These are phyloP conservation scores for Allantophomopsis cytisporea DNA, from an alignment of 2,329 filamentous ascomycete genomes.

Conservation along the genomic window DNA sequence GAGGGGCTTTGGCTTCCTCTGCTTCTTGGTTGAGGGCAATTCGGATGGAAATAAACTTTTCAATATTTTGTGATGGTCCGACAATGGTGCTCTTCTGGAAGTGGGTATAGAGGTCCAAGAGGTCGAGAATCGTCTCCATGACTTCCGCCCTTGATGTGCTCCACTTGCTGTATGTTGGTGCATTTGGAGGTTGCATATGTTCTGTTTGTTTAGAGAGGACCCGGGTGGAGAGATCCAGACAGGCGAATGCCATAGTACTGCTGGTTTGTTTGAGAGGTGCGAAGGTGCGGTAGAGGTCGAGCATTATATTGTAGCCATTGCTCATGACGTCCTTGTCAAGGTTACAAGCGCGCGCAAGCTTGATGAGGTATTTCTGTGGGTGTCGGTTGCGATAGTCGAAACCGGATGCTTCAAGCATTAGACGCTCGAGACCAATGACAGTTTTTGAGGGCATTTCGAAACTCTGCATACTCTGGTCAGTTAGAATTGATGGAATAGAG, in stretches of 20 bases:
- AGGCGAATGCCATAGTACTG: slow-evolving; percentile 70
- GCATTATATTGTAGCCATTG: slow-evolving; percentile 67
- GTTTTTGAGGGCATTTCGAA: slow-evolving; percentile 70
- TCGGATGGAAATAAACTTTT: slow-evolving; percentile 73
- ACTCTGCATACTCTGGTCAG: slow-evolving; percentile 31
- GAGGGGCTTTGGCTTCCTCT: slow-evolving; percentile 42
- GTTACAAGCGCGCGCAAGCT: slow-evolving; percentile 43
- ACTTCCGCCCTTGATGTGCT: slow-evolving; percentile 33
- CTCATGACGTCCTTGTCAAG: slow-evolving; percentile 41
- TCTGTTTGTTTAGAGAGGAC: slow-evolving; percentile 44
- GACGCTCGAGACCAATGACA: slow-evolving; percentile 79
- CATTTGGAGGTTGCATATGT: slow-evolving; percentile 27
- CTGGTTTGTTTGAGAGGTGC: slow-evolving; percentile 82
- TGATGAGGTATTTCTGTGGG: slow-evolving; percentile 73
- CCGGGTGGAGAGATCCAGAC: slow-evolving; percentile 67
- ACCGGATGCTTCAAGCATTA: slow-evolving; percentile 82
- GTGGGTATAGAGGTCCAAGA: slow-evolving; percentile 86
- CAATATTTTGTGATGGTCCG: slow-evolving; percentile 57
- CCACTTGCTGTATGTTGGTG: slow-evolving; percentile 33
- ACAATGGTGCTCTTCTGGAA: slow-evolving; percentile 63
- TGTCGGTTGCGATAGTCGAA: slow-evolving; percentile 91
- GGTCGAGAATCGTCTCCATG: slow-evolving; percentile 73
- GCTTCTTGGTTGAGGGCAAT: slow-evolving; percentile 78
- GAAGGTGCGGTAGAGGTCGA: slow-evolving; percentile 89
- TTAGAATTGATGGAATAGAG: neutral